Base-by-base conservation (phyloP, 164 flowering plant genomes). In the Stephania japonica region DNA sequence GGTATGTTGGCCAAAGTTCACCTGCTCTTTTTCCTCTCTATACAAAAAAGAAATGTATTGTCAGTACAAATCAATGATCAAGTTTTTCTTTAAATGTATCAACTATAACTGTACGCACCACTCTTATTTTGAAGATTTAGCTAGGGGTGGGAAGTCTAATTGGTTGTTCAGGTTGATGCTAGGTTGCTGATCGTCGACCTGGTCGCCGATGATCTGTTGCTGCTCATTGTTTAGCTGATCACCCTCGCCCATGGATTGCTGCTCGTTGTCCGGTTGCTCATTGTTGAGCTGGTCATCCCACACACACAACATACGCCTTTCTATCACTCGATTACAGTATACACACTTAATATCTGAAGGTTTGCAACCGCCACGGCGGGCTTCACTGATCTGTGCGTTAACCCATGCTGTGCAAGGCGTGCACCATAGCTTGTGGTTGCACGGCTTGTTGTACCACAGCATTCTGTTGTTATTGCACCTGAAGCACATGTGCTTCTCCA, bases 401-500 rank as follows among this genome's bases (percentile, higher is more conserved):
- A 32, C 38, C 38, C 38, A 32, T 32, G 2, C 4, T 32, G 3
- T 32, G 38, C 38, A 32, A 32, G 38, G 38, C 38, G 27, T 24
- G 73, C 88, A 85, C 86, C 86, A 82, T 47, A 84, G 68, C 61
- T 69, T 25, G 80, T 82, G 86, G 25, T 47, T 49, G 78, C 89
- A 87, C 4, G 87, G 91, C 47, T 71, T 69, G 78, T 80, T 84
- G 38, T 80, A 80, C 84, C 84, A 87, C 19, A 73, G 25, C 68
- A 80, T 65, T 69, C 64, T 50, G 0, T 7, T 41, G 64, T 78
- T 71, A 41, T 47, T 73, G 79, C 87, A 85, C 12, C 71, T 79
- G 72, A 84, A 81, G 73, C 90, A 87, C 68, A 13, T 67, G 38
- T 78, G 78, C 42, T 44, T 72, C 23, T 10, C 59, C 9, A 82